These are phyloP conservation scores for Rhypophila decipiens DNA, from an alignment of 495 filamentous ascomycete species.

Conservation along the genomic window DNA sequence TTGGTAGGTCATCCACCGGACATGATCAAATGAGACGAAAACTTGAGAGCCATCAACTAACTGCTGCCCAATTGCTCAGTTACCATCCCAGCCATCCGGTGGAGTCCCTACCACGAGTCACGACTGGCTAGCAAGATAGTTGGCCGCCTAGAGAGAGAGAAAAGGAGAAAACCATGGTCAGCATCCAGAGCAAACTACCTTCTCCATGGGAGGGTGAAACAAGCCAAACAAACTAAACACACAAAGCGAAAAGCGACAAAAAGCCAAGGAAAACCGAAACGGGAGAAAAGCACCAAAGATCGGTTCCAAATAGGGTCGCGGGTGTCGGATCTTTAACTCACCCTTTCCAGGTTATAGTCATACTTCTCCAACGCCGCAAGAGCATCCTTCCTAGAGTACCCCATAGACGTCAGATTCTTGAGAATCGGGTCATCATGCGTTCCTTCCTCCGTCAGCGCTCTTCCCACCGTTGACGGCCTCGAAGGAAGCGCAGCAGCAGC, in stretches of 20 bases:
- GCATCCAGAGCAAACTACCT: neutral
- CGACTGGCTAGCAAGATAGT: slow-evolving; percentile 1
- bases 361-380: slow-evolving; percentile 84
- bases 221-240: neutral
- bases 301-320: neutral
- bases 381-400: slow-evolving; percentile 73
- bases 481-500: slow-evolving; percentile 29
- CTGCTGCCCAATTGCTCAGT: too few species aligned
- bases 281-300: neutral
- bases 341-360: slow-evolving; percentile 93
- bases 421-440: slow-evolving; percentile 87
- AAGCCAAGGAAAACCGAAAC: too few species aligned
- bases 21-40: too few species aligned
- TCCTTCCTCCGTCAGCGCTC: slow-evolving; percentile 66
- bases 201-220: neutral
- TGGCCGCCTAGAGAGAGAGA: neutral
- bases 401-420: slow-evolving; percentile 86
- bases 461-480: slow-evolving; percentile 38
- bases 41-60: neutral
- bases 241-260: neutral
- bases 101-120: neutral
- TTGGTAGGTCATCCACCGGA: too few species aligned
- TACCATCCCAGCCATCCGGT: neutral
- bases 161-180: neutral
- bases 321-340: slow-evolving; percentile 37